phyloP scores from a whole-genome alignment of 768 basidiomycete genomes.

The Phylloporus sp. region DNA sequence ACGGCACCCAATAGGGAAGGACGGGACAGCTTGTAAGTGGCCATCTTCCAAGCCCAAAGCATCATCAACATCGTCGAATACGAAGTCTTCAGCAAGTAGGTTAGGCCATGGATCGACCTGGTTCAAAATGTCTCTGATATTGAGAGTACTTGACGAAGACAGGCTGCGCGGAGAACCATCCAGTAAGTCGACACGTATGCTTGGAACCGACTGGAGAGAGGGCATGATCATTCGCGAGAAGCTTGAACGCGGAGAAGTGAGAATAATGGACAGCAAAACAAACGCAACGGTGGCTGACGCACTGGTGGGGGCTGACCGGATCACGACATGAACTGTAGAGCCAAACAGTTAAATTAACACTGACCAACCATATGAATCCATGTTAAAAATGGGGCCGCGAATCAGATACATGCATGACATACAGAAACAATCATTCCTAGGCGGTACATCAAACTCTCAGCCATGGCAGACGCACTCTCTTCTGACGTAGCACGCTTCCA shows the following conservation, averaged over 20 bases:
- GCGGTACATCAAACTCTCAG: slow-evolving; percentile 25
- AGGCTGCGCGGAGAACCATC: slow-evolving; percentile 12
- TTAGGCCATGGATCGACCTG: slow-evolving; percentile 11
- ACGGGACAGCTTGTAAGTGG: slow-evolving; percentile 22
- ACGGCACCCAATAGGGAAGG: slow-evolving; percentile 28
- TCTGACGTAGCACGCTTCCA: slow-evolving; percentile 22
- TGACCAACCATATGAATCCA: slow-evolving; percentile 8
- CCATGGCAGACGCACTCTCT: slow-evolving; percentile 30
- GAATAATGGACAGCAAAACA: slow-evolving; percentile 7
- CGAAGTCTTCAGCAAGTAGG: slow-evolving; percentile 21
- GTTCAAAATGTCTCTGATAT: slow-evolving; percentile 23
- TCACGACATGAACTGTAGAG: neutral
- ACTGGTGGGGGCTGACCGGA: slow-evolving; percentile 21
- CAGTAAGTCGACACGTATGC: slow-evolving; percentile 18
- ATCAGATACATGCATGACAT: slow-evolving; percentile 21
- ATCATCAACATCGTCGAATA: slow-evolving; percentile 14
- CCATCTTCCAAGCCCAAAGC: slow-evolving; percentile 8
- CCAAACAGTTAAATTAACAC: neutral
- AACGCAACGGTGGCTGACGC: slow-evolving; percentile 19
- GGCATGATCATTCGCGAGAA: slow-evolving; percentile 16
- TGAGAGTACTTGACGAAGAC: slow-evolving; percentile 23
- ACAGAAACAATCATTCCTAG: slow-evolving; percentile 15
- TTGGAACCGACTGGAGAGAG: slow-evolving; percentile 13
- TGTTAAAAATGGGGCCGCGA: slow-evolving; percentile 8
- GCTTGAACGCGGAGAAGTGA: slow-evolving; percentile 7